These are phyloP conservation scores for Phytophthora melonis DNA, from an alignment of 352 stramenopile species.

Conservation along the genomic window DNA sequence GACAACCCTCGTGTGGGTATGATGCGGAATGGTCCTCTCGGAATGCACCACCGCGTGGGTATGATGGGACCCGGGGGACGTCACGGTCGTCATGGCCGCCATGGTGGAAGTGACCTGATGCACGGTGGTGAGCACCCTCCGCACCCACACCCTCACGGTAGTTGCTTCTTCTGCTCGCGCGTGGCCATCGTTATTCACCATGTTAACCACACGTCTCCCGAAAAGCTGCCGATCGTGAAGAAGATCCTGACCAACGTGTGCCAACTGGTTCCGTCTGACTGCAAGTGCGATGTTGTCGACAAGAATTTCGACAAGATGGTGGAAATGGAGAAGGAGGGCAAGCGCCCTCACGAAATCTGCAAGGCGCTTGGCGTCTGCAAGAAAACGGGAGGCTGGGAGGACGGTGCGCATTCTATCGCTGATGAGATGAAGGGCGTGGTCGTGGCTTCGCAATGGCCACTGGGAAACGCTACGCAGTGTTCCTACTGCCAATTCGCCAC, in stretches of 20 bases:
- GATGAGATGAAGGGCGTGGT: slow-evolving; percentile 49
- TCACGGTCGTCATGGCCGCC: neutral
- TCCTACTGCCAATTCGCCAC: slow-evolving; percentile 72
- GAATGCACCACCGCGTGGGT: slow-evolving; percentile 26
- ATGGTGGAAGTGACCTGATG: slow-evolving; percentile 8
- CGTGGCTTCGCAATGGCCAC: slow-evolving; percentile 29
- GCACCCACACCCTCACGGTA: slow-evolving; percentile 27
- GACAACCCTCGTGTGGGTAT: slow-evolving; percentile 32
- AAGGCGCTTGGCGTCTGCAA: slow-evolving; percentile 59
- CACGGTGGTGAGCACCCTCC: slow-evolving; percentile 16
- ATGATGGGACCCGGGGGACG: slow-evolving; percentile 28
- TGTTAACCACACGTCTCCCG: slow-evolving; percentile 47
- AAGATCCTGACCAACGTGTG: slow-evolving; percentile 58
- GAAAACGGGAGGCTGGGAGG: slow-evolving; percentile 26
- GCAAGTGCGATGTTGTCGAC: slow-evolving; percentile 59
- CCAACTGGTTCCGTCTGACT: slow-evolving; percentile 49
- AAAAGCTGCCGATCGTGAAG: slow-evolving; percentile 60
- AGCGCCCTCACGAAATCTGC: slow-evolving; percentile 61
- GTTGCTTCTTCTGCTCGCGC: slow-evolving; percentile 67
- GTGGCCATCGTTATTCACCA: slow-evolving; percentile 55
- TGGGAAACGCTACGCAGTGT: slow-evolving; percentile 58
- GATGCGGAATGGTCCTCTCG: slow-evolving; percentile 36
- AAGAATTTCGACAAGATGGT: slow-evolving; percentile 80
- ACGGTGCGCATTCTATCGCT: slow-evolving; percentile 23
- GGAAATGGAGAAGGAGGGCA: slow-evolving; percentile 60